Percentiles rank a stretch among this genome's conserved stretches.
Conservation (phyloP, 176 grass and related monocot genomes). For the Eragrostis nindensis region DNA sequence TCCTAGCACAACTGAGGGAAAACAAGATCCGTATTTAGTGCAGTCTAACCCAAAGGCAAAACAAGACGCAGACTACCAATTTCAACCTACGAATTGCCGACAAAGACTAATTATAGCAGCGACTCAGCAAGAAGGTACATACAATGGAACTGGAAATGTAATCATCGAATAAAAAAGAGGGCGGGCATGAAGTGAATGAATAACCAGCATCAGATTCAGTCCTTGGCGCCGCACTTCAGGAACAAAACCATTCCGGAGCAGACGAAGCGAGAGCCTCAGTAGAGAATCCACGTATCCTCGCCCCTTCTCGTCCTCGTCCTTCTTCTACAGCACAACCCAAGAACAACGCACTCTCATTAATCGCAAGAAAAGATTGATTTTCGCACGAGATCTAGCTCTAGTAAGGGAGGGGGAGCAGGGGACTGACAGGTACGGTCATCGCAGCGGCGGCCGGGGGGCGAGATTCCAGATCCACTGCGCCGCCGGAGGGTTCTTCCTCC, state of each 20-base stretch:
- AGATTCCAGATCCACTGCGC: neutral
- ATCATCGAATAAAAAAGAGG: neutral
- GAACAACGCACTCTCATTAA: neutral
- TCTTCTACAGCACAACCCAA: neutral
- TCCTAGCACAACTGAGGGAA: neutral
- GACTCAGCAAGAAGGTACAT: neutral
- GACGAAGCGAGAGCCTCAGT: neutral
- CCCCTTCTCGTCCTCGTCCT: neutral
- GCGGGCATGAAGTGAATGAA: neutral
- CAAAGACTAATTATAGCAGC: neutral
- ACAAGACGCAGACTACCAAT: neutral
- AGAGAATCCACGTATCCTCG: slow-evolving; percentile 4
- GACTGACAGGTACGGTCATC: neutral
- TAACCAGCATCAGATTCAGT: slow-evolving; percentile 13
- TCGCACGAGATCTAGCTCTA: neutral
- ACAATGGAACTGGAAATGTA: too few relatives aligned
- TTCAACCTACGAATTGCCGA: neutral
- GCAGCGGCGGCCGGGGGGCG: neutral
- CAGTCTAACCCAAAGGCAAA: neutral
- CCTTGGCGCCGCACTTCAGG: neutral
- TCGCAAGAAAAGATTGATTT: neutral
- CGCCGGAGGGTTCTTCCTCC: neutral
- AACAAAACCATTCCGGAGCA: slow-evolving; percentile 1
- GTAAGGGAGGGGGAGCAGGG: neutral
- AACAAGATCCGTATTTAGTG: neutral